A percentile compares a stretch with the other conserved stretches of the same genome.
Evolutionary conservation across 2,329 filamentous ascomycete species (phyloP).

Genomic region (Blastomyces percursus): DNA sequence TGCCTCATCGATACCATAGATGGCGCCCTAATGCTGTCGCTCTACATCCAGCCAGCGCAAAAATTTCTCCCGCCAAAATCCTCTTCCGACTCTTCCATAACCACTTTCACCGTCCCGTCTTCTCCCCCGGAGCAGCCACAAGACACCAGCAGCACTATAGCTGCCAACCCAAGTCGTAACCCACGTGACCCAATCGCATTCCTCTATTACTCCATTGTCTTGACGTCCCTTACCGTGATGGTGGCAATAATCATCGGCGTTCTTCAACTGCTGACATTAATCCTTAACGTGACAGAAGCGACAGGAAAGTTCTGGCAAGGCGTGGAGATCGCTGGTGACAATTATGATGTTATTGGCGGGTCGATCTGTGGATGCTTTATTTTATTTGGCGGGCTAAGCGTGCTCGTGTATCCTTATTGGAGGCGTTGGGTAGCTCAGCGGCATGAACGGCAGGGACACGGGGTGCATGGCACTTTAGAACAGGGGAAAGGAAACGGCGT

Average conservation of each 20-base stretch:
- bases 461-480: slow-evolving; percentile 8
- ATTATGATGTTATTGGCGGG: slow-evolving; percentile 79
- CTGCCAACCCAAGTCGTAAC: slow-evolving; percentile 39
- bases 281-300: slow-evolving; percentile 64
- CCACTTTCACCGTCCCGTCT: slow-evolving; percentile 6
- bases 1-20: slow-evolving; percentile 87
- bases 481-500: slow-evolving; percentile 8
- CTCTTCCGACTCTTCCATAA: slow-evolving; percentile 9
- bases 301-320: slow-evolving; percentile 82
- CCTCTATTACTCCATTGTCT: slow-evolving; percentile 82
- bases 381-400: slow-evolving; percentile 60
- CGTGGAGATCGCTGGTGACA: slow-evolving; percentile 61
- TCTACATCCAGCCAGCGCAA: slow-evolving; percentile 57
- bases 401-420: slow-evolving; percentile 73
- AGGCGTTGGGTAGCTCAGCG: slow-evolving; percentile 45
- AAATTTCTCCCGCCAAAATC: slow-evolving; percentile 28
- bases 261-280: slow-evolving; percentile 70
- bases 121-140: background rate
- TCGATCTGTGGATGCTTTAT: slow-evolving; percentile 78
- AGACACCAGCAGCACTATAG: background rate
- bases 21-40: slow-evolving; percentile 85
- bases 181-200: slow-evolving; percentile 79
- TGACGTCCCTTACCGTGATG: slow-evolving; percentile 71
- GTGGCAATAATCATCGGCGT: slow-evolving; percentile 78
- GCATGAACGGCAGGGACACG: background rate